Evolutionary conservation across 139 green algal species (phyloP).

Genomic region (Desmodesmus armatus): DNA sequence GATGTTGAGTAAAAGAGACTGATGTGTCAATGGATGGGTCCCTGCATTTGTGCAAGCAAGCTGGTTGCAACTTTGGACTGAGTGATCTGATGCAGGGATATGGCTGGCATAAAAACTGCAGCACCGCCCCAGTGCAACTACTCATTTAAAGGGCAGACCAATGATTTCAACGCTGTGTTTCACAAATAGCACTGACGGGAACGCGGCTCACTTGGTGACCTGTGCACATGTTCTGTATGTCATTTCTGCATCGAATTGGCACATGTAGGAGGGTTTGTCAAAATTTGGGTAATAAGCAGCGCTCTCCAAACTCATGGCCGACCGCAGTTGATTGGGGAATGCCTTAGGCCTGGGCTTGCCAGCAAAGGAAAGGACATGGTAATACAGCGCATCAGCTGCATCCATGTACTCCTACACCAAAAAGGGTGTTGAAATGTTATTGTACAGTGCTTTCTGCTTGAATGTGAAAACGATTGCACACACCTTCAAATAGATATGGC

Average conservation of each 20-base stretch:
- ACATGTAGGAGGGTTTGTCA: constrained; percentile 1
- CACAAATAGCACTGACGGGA: neutral
- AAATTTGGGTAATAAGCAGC: neutral
- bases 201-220: neutral
- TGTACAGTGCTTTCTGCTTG: neutral
- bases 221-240: constrained; percentile 8
- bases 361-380: constrained; percentile 6
- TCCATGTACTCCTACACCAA: neutral
- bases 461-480: no score
- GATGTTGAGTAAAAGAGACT: no score
- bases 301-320: constrained; percentile 8
- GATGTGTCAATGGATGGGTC: no score
- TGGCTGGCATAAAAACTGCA: neutral
- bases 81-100: neutral
- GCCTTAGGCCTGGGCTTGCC: neutral
- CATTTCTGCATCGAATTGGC: constrained; percentile 15
- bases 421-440: neutral
- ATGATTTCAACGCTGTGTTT: neutral
- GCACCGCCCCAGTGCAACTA: neutral
- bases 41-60: no score
- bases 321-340: constrained; percentile 14
- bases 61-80: no score
- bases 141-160: neutral
- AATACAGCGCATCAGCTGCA: constrained; percentile 26
- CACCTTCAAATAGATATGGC: neutral